A percentile compares a stretch with the other conserved stretches of the same genome.
These are phyloP conservation scores for Penicillium sp. DNA, from an alignment of 2,329 filamentous ascomycete species.

Conservation along the genomic window DNA sequence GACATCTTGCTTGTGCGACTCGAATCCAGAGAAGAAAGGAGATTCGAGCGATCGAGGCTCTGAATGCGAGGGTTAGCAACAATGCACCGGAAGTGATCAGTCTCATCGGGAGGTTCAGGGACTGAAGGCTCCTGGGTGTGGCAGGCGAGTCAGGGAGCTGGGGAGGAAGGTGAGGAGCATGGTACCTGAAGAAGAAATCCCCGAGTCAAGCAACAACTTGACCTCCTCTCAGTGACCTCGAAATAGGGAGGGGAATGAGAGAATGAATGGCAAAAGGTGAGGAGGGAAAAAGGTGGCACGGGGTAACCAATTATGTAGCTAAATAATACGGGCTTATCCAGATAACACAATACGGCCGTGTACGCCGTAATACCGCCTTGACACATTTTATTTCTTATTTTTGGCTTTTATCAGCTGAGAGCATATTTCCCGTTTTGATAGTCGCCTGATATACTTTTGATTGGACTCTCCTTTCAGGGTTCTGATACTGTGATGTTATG, in stretches of 20 bases:
- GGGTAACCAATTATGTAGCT: constrained; percentile 27
- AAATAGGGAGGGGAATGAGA: constrained; percentile 1
- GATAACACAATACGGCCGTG: constrained; percentile 9
- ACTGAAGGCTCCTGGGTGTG: not conserved
- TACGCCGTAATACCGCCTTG: constrained; percentile 5
- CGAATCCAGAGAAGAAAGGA: constrained; percentile 7
- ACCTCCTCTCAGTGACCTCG: constrained; percentile 1
- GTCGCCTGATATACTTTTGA: constrained; percentile 8
- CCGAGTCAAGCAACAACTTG: not conserved
- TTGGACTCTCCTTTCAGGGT: not conserved
- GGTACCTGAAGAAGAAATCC: constrained; percentile 1
- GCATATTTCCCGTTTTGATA: not conserved
- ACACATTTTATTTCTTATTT: not conserved
- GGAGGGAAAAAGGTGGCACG: constrained; percentile 16
- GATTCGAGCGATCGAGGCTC: constrained; percentile 10
- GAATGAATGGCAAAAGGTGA: constrained; percentile 6
- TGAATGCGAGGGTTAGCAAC: constrained; percentile 7
- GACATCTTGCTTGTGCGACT: constrained; percentile 36
- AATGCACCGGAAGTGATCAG: not conserved
- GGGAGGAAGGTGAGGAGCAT: not conserved
- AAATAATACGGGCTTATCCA: constrained; percentile 15
- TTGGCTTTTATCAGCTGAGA: constrained; percentile 11
- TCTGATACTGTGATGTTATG: not conserved
- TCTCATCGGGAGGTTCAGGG: constrained; percentile 2
- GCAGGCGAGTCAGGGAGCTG: not conserved